Percentiles rank a stretch among this genome's conserved stretches.
phyloP scores from a whole-genome alignment of 768 basidiomycete species.

The Tricholoma hemisulphureum region DNA sequence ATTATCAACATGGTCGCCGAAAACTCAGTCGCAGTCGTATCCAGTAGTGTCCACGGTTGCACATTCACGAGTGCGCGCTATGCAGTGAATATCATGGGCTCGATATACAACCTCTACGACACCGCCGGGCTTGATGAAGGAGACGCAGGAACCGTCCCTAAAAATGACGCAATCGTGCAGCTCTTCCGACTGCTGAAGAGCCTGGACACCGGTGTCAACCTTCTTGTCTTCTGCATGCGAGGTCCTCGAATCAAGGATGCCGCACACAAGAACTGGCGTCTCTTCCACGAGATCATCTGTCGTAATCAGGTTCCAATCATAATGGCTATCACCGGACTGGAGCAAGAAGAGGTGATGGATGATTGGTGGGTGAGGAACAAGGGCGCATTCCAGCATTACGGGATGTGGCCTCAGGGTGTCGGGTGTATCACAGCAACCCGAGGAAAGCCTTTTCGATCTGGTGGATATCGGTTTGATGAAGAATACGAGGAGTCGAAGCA shows the following conservation, averaged over 20 bases:
- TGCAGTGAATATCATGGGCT: conserved; percentile 20
- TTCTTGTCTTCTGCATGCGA: conserved; percentile 41
- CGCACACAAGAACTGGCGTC: conserved; percentile 37
- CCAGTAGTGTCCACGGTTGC: conserved; percentile 31
- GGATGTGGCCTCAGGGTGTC: conserved; percentile 31
- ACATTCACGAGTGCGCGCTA: conserved; percentile 34
- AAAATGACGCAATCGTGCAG: conserved; percentile 19
- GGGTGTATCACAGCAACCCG: conserved; percentile 39
- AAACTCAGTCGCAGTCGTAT: conserved; percentile 25
- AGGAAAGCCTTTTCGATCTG: conserved; percentile 17
- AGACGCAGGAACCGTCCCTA: conserved; percentile 16
- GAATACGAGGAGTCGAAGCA: conserved; percentile 34
- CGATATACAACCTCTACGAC: conserved; percentile 31
- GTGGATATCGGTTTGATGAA: conserved; percentile 15
- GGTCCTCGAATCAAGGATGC: conserved; percentile 36
- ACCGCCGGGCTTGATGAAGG: conserved; percentile 41
- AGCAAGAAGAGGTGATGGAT: conserved; percentile 24
- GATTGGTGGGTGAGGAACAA: conserved; percentile 36
- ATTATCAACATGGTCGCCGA: conserved; percentile 40
- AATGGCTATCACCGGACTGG: conserved; percentile 39
- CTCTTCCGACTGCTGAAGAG: conserved; percentile 32
- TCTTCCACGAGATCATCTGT: conserved; percentile 38
- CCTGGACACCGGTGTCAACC: conserved; percentile 35
- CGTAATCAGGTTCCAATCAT: conserved; percentile 36
- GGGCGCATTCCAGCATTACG: conserved; percentile 25